Percentiles rank a stretch among this genome's conserved stretches.
These are phyloP conservation scores for Physaria fendleri DNA, from an alignment of 345 rosid genomes.

Conservation along the genomic window DNA sequence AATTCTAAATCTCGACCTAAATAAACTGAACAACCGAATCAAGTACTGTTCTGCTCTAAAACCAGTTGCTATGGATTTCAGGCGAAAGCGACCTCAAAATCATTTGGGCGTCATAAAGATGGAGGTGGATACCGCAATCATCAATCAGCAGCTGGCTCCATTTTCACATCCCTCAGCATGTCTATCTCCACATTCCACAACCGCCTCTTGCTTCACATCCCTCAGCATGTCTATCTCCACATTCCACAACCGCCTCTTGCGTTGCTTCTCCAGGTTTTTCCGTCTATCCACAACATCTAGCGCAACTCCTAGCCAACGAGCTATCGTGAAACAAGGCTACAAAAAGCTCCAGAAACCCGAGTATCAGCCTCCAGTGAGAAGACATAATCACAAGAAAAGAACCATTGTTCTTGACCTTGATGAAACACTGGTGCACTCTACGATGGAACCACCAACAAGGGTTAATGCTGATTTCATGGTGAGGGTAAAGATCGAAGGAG, in stretches of 20 bases:
- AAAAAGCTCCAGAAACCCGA: conserved; percentile 21
- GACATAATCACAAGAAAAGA: conserved; percentile 27
- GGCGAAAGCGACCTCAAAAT: neutral
- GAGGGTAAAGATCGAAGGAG: conserved; percentile 55
- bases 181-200: conserved; percentile 59
- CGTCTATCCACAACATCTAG: conserved; percentile 19
- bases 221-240: conserved; percentile 56
- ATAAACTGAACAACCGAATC: conserved; percentile 26
- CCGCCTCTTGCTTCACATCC: conserved; percentile 49
- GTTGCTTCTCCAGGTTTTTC: conserved; percentile 57
- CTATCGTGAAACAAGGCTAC: conserved; percentile 22
- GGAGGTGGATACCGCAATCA: conserved; percentile 13
- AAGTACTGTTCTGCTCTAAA: conserved; percentile 25
- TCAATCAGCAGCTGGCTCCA: conserved; percentile 37
- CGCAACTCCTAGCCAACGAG: conserved; percentile 11
- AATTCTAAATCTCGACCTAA: conserved; percentile 10
- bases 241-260: conserved; percentile 63
- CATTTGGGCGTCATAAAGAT: conserved; percentile 6
- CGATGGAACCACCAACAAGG: conserved; percentile 52
- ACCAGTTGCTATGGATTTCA: conserved; percentile 10
- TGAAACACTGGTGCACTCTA: conserved; percentile 75
- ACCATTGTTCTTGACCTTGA: conserved; percentile 85
- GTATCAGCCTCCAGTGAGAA: neutral
- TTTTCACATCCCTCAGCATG: conserved; percentile 55
- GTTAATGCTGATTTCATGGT: conserved; percentile 55